phyloP scores from a whole-genome alignment of 2,329 filamentous ascomycete genomes.

The Zalaria sp. region DNA sequence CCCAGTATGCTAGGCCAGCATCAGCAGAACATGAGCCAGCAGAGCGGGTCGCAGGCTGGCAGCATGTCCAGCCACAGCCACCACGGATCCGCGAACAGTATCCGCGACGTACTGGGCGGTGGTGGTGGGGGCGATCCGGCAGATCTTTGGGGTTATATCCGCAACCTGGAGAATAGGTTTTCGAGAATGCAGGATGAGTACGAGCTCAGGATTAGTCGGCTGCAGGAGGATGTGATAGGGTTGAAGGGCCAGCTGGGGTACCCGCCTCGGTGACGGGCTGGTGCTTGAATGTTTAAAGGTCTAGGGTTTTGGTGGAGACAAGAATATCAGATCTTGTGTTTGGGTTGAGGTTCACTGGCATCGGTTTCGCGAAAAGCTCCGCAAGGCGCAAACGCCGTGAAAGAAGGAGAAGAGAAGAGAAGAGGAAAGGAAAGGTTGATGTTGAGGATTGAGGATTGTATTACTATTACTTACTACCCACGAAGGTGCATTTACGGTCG shows the following conservation, averaged over 20 bases:
- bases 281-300: neutral
- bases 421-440: too few species aligned
- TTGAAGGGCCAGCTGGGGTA: slow-evolving; percentile 11
- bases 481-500: too few species aligned
- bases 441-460: too few species aligned
- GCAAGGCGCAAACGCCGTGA: too few species aligned
- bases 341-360: too few species aligned
- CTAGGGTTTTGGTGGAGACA: neutral
- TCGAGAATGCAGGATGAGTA: slow-evolving; percentile 33
- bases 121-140: slow-evolving; percentile 21
- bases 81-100: slow-evolving; percentile 43
- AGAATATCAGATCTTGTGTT: too few species aligned
- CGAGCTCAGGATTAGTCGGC: slow-evolving; percentile 26
- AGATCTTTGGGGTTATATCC: slow-evolving; percentile 55
- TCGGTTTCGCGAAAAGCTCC: too few species aligned
- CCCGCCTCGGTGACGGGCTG: slow-evolving; percentile 1
- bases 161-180: slow-evolving; percentile 47
- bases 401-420: too few species aligned
- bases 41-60: slow-evolving; percentile 30
- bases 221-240: slow-evolving; percentile 30
- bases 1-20: slow-evolving; percentile 26
- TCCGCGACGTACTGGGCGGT: slow-evolving; percentile 49
- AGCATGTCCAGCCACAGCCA: slow-evolving; percentile 38
- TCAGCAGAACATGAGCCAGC: slow-evolving; percentile 12
- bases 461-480: too few species aligned